Evolutionary conservation across 805 yeast genomes (phyloP), one percentile per base, ranked within the genome.

Genomic region (Hermanozyma aechmeae): DNA sequence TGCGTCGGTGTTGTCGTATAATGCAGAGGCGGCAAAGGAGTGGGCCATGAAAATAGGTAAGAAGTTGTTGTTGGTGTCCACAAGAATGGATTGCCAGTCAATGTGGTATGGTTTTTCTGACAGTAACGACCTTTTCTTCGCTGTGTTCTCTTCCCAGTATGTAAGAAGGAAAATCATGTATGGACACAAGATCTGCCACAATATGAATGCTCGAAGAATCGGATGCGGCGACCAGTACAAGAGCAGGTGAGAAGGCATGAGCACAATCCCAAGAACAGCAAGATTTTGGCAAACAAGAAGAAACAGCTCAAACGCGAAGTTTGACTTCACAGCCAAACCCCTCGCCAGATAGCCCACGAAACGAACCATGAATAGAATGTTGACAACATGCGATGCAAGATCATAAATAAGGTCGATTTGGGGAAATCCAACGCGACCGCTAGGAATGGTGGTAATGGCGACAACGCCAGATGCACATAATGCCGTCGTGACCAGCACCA

Each of bases 11-110:
- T 25, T 28, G 29, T 6, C 19, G 32, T 17, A 30, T 21, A 21
- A 42, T 36, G 5, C 45, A 46, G 37, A 48, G 14, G 40, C 40
- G n/a, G 51, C 31, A 35, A 56, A 58, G 14, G 62, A 55, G 34
- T 51, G 56, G 19, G 57, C 50, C 21, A 59, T 49, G 36, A 58
- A 44, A 8, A 57, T 41, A 1, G 64, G 62, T 26, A 58, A 40
- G 29, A 42, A 52, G 35, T 54, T 56, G 33, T 56, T 55, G 40
- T 59, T 59, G 15, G 48, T 40, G 15, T 47, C 56, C 15, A 34
- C 33, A 14, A 56, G 33, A 18, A 46, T 40, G 26, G 33, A 5
- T 15, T 18, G 8, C 10, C 8, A 18, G 11, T 20, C 12, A 18
- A 8, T 10, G 23, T 16, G 4, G 7, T 8, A 13, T 8, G 12